Conservation (phyloP, 2,329 filamentous ascomycete genomes). For the Venturia asperata region DNA sequence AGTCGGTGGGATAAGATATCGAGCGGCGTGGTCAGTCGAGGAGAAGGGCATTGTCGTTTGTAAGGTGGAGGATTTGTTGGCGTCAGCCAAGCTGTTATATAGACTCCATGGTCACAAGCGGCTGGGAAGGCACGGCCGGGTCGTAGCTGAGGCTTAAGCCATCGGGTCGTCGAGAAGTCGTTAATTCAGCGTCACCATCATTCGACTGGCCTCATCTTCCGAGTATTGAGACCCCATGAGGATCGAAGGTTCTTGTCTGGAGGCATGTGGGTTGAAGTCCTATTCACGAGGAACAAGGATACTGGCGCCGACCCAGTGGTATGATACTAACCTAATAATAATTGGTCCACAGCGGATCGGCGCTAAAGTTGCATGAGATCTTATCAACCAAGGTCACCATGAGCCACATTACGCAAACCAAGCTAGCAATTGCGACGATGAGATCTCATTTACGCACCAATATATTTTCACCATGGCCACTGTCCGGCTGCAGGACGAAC, state of each 20-base stretch:
- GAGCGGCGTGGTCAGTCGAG: background rate
- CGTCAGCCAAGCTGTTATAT: background rate
- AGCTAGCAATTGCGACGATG: background rate
- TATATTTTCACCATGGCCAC: constrained; percentile 1
- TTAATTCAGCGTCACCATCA: too few relatives aligned
- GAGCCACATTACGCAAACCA: background rate
- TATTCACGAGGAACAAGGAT: too few relatives aligned
- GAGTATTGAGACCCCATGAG: too few relatives aligned
- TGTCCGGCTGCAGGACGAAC: background rate
- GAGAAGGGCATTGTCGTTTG: background rate
- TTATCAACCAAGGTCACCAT: background rate
- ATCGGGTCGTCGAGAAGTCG: too few relatives aligned
- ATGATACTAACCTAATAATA: too few relatives aligned
- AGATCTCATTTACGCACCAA: background rate
- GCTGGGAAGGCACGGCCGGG: background rate
- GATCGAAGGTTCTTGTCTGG: background rate
- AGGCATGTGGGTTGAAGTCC: too few relatives aligned
- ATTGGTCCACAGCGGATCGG: background rate
- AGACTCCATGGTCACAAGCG: background rate
- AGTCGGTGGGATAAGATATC: background rate
- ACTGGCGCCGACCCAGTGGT: too few relatives aligned
- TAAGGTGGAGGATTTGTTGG: background rate
- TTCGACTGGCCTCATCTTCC: too few relatives aligned
- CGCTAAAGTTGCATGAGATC: background rate
- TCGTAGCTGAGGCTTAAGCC: background rate